phyloP scores from a whole-genome alignment of 2,329 filamentous ascomycete genomes.

The Aspergillus versicolor region DNA sequence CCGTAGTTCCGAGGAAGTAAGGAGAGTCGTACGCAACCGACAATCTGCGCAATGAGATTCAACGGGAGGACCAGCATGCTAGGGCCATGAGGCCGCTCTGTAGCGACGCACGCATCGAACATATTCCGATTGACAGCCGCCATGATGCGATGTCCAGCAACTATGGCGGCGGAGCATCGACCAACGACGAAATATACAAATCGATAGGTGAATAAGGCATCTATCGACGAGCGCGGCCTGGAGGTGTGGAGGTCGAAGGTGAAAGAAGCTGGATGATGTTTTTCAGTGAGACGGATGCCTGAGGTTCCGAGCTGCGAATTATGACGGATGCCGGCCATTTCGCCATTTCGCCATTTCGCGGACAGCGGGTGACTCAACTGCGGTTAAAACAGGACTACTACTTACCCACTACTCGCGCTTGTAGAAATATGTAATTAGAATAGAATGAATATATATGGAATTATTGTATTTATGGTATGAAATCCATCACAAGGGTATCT shows the following conservation, averaged over 20 bases:
- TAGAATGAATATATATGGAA: neutral
- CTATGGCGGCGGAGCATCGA: constrained; percentile 28
- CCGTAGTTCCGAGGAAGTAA: neutral
- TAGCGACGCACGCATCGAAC: constrained; percentile 38
- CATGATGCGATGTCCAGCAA: constrained; percentile 38
- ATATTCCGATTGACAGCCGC: constrained; percentile 43
- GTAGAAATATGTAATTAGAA: neutral
- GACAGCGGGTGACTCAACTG: neutral
- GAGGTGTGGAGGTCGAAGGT: constrained; percentile 4
- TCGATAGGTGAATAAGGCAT: constrained; percentile 11
- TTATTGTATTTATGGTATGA: neutral
- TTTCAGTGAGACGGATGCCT: constrained; percentile 7
- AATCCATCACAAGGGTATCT: constrained; percentile 9
- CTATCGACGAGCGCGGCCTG: constrained; percentile 2
- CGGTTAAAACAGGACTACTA: too few relatives aligned
- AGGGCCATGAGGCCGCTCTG: constrained; percentile 28
- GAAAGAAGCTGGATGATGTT: constrained; percentile 7
- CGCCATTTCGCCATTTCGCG: neutral
- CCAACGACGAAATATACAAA: constrained; percentile 15
- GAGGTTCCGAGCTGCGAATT: constrained; percentile 2
- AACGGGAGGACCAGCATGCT: constrained; percentile 51
- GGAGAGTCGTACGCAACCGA: constrained; percentile 49
- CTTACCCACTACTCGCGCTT: too few relatives aligned
- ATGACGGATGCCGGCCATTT: neutral
- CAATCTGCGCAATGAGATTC: constrained; percentile 58